These are phyloP conservation scores for Jaltomata sinuosa DNA, from an alignment of 257 asterid genomes.

Conservation along the genomic window DNA sequence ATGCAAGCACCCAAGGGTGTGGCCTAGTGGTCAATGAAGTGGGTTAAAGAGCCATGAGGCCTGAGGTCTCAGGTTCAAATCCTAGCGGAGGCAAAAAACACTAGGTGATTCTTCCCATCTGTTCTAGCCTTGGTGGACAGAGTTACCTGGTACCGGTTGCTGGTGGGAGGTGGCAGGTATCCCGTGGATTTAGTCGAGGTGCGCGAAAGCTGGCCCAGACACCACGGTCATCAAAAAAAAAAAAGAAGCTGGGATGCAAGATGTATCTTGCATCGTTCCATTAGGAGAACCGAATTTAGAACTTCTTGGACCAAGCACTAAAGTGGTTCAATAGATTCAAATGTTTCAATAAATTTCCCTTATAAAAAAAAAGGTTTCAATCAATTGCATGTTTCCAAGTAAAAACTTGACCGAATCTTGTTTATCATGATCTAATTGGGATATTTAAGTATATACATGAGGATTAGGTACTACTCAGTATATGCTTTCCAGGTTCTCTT, in stretches of 20 bases:
- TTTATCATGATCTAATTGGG: not conserved
- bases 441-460: not conserved
- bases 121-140: no score
- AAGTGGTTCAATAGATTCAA: not conserved
- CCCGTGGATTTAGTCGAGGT: no score
- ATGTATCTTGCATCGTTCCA: not conserved
- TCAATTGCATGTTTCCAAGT: not conserved
- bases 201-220: no score
- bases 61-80: no score
- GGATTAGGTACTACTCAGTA: not conserved
- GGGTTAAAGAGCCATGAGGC: no score
- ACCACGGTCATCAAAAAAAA: no score
- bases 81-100: no score
- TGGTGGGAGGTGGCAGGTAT: no score
- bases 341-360: not conserved
- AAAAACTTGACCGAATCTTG: not conserved
- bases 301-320: not conserved
- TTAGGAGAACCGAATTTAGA: not conserved
- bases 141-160: no score
- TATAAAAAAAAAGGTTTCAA: not conserved
- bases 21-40: no score
- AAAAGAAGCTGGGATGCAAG: not conserved
- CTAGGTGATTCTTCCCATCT: no score
- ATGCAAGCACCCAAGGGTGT: no score
- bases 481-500: not conserved